Conservation (phyloP, 192 early-diverging fungal species). For the Podila verticillata region DNA sequence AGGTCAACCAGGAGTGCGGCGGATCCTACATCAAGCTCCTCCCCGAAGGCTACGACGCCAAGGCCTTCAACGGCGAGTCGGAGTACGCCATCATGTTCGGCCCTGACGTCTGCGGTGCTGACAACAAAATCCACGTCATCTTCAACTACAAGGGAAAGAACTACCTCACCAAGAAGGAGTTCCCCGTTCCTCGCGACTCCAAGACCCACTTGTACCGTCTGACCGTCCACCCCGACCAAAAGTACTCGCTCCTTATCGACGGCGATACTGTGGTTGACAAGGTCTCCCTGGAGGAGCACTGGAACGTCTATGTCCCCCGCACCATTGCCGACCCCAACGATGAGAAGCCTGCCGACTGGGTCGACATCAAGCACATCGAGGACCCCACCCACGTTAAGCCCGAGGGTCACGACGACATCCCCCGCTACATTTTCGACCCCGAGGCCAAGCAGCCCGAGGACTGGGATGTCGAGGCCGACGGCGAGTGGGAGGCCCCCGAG, state of each 20-base stretch:
- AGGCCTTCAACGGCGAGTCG: conserved; percentile 82
- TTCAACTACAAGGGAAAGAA: conserved; percentile 90
- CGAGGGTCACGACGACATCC: conserved; percentile 76
- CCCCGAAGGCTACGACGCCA: conserved; percentile 73
- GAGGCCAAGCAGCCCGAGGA: conserved; percentile 86
- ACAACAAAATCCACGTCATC: conserved; percentile 92
- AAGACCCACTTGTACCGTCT: conserved; percentile 89
- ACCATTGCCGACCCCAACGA: conserved; percentile 81
- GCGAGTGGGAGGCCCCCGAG: conserved; percentile 90
- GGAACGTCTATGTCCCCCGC: conserved; percentile 66
- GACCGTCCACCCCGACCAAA: conserved; percentile 75
- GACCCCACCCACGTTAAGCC: conserved; percentile 83
- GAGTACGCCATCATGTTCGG: conserved; percentile 80
- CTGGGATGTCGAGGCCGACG: conserved; percentile 95
- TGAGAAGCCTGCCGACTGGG: conserved; percentile 93
- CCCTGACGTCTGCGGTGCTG: conserved; percentile 91
- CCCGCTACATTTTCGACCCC: conserved; percentile 80
- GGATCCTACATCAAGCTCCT: conserved; percentile 69
- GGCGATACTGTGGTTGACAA: conserved; percentile 83
- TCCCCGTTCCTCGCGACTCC: conserved; percentile 76
- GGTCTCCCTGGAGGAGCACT: conserved; percentile 82
- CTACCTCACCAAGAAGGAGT: conserved; percentile 76
- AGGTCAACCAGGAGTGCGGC: conserved; percentile 88
- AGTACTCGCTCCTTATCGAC: conserved; percentile 79
- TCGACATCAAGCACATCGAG: conserved; percentile 75